Conservation (phyloP, 2,329 filamentous ascomycete species). For the Calonectria honghensis region DNA sequence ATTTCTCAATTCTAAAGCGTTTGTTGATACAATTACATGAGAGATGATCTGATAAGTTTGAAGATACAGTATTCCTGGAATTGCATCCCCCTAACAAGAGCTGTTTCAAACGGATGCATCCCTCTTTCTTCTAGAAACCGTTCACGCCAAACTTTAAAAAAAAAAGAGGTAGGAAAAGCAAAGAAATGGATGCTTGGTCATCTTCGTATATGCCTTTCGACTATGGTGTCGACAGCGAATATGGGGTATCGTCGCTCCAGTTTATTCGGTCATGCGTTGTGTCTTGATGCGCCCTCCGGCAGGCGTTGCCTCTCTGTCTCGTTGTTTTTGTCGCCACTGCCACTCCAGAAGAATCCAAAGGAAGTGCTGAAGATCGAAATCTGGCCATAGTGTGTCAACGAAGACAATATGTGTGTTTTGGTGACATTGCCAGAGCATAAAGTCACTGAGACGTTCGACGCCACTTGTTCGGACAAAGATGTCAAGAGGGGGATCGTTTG, state of each 20-base stretch:
- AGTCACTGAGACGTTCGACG: slow-evolving; percentile 94
- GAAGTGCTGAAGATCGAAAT: slow-evolving; percentile 96
- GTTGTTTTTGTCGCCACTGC: slow-evolving; percentile 80
- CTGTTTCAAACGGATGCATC: slow-evolving; percentile 12
- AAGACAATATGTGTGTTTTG: slow-evolving; percentile 95
- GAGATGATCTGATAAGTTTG: neutral
- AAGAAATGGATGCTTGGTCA: slow-evolving; percentile 31
- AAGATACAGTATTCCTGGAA: slow-evolving; percentile 8
- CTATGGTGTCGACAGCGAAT: slow-evolving; percentile 34
- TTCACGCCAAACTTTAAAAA: slow-evolving; percentile 29
- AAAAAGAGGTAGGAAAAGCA: slow-evolving; percentile 30
- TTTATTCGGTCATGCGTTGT: slow-evolving; percentile 46
- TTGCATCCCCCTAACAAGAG: neutral
- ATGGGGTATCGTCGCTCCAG: slow-evolving; percentile 50
- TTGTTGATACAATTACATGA: slow-evolving; percentile 26
- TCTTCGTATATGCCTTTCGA: slow-evolving; percentile 30
- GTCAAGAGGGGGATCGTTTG: slow-evolving; percentile 89
- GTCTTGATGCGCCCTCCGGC: slow-evolving; percentile 55
- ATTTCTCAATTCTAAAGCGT: neutral
- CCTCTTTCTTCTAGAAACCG: slow-evolving; percentile 1
- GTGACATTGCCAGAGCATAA: slow-evolving; percentile 99
- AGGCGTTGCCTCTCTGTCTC: slow-evolving; percentile 70
- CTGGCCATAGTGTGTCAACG: slow-evolving; percentile 93
- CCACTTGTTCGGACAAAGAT: slow-evolving; percentile 94
- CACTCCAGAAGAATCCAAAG: slow-evolving; percentile 94